Conservation (phyloP, 2,329 filamentous ascomycete species). For the Trichoderma semiorbis region DNA sequence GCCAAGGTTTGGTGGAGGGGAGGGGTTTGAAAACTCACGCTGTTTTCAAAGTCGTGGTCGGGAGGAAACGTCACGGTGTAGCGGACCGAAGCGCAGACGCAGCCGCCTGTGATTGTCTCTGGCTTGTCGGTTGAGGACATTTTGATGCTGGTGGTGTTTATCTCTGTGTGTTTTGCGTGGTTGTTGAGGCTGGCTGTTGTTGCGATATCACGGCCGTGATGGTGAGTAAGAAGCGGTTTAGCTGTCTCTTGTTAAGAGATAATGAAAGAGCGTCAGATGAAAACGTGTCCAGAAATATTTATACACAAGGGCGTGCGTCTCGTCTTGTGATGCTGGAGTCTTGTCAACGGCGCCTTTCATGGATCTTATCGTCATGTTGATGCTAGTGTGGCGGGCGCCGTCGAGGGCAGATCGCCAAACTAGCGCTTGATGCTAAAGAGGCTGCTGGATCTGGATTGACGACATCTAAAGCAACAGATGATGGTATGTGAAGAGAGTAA, state of each 20-base stretch:
- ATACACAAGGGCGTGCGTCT: not conserved
- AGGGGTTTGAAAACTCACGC: constrained; percentile 25
- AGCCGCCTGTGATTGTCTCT: constrained; percentile 45
- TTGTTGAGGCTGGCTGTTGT: not conserved
- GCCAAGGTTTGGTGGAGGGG: not conserved
- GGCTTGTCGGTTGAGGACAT: constrained; percentile 31
- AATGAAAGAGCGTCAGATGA: not conserved
- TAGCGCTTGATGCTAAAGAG: not conserved
- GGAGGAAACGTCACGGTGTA: constrained; percentile 46
- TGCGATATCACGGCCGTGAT: not conserved
- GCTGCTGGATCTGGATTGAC: not conserved
- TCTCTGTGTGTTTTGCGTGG: not conserved
- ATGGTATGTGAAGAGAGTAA: not conserved
- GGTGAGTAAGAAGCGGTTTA: not conserved
- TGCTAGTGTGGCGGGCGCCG: not conserved
- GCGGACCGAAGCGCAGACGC: constrained; percentile 48
- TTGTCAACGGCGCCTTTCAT: constrained; percentile 19
- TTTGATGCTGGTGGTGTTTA: not conserved
- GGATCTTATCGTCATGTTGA: constrained; percentile 2
- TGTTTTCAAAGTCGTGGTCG: constrained; percentile 41
- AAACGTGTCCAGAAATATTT: not conserved
- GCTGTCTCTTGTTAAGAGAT: not conserved
- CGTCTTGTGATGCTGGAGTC: not conserved
- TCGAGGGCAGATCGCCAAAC: not conserved
- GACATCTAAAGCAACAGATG: not conserved